Conservation (phyloP, 176 grass and related monocot genomes). For the Zea mays region Zm-B73-REFERENCE-NAM-5.0 NC_050104.1:119445501-119446000, state of each 20-base stretch:
- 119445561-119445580: slow-evolving; percentile 3
- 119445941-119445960: neutral
- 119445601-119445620: neutral
- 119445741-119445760: slow-evolving; percentile 14
- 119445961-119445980: neutral
- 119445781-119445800: neutral
- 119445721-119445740: neutral
- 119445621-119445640: neutral
- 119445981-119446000: neutral
- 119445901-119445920: neutral
- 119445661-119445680: neutral
- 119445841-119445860: too few species aligned
- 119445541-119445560: neutral
- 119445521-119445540: neutral
- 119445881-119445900: slow-evolving; percentile 23
- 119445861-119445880: neutral
- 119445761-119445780: neutral
- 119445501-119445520: neutral
- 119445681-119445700: neutral
- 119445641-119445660: neutral
- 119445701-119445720: neutral
- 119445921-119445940: neutral
- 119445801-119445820: too few species aligned
- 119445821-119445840: too few species aligned
- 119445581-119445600: neutral